A percentile compares a stretch with the other conserved stretches of the same genome.
Evolutionary conservation across 805 yeast genomes (phyloP).

Genomic region (Pichia paraexigua): DNA sequence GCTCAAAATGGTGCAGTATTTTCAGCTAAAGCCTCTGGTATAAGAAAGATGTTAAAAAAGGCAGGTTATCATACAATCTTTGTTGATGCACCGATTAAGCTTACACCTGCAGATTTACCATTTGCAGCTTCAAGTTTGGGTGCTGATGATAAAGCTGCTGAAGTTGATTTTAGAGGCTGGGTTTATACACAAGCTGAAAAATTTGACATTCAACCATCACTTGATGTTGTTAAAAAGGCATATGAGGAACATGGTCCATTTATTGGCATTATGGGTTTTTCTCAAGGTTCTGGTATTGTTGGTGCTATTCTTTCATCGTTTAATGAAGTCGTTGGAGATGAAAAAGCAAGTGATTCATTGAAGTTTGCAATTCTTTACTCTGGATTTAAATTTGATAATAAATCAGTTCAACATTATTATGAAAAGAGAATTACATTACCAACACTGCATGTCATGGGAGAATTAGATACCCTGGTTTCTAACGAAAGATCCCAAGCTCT

Average conservation of each 20-base stretch:
- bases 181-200: slow-evolving; percentile 43
- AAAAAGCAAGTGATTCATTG: slow-evolving; percentile 37
- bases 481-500: slow-evolving; percentile 60
- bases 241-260: slow-evolving; percentile 66
- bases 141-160: slow-evolving; percentile 34
- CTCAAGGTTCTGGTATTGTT: slow-evolving; percentile 90
- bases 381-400: slow-evolving; percentile 37
- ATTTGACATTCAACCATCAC: slow-evolving; percentile 31
- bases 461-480: slow-evolving; percentile 78
- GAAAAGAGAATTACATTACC: slow-evolving; percentile 24
- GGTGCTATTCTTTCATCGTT: slow-evolving; percentile 60
- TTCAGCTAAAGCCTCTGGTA: slow-evolving; percentile 82
- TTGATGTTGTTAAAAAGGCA: slow-evolving; percentile 43
- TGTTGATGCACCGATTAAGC: slow-evolving; percentile 66
- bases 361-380: slow-evolving; percentile 73
- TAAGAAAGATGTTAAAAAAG: slow-evolving; percentile 63
- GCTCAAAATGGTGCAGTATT: slow-evolving; percentile 78
- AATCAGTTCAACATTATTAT: slow-evolving; percentile 24
- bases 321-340: slow-evolving; percentile 39
- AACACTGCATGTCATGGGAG: slow-evolving; percentile 77
- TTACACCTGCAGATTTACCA: slow-evolving; percentile 68
- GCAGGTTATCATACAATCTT: slow-evolving; percentile 65
- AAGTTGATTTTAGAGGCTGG: slow-evolving; percentile 52
- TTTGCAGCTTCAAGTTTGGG: slow-evolving; percentile 44
- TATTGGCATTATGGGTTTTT: slow-evolving; percentile 83